These are phyloP conservation scores for Fusarium subglutinans DNA, from an alignment of 2,329 filamentous ascomycete genomes.

Conservation along the genomic window DNA sequence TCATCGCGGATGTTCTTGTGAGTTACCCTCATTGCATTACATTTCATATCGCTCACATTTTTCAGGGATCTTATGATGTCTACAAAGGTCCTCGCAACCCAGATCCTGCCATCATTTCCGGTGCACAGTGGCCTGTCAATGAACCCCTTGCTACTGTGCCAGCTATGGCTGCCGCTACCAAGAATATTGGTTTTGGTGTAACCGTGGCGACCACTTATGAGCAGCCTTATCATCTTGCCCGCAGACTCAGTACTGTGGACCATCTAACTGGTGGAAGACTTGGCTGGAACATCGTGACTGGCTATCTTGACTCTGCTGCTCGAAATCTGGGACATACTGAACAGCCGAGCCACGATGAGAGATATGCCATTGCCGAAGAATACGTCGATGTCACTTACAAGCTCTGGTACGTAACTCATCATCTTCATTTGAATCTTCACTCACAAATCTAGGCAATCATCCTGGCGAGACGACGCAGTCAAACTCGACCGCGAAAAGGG, in stretches of 20 bases:
- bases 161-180: slow-evolving; percentile 75
- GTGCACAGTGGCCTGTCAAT: slow-evolving; percentile 76
- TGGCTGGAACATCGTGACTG: slow-evolving; percentile 66
- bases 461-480: slow-evolving; percentile 74
- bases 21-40: neutral
- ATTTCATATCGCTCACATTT: neutral
- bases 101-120: slow-evolving; percentile 68
- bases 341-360: slow-evolving; percentile 70
- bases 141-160: slow-evolving; percentile 72
- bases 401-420: slow-evolving; percentile 55
- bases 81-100: slow-evolving; percentile 65
- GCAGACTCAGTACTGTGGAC: slow-evolving; percentile 72
- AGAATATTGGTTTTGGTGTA: slow-evolving; percentile 75
- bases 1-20: slow-evolving; percentile 72
- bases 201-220: slow-evolving; percentile 77
- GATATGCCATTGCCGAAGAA: slow-evolving; percentile 71
- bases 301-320: slow-evolving; percentile 76
- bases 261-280: slow-evolving; percentile 72
- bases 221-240: slow-evolving; percentile 73
- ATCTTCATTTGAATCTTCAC: rapidly evolving
- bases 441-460: slow-evolving; percentile 55
- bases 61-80: slow-evolving; percentile 71
- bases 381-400: slow-evolving; percentile 74
- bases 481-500: slow-evolving; percentile 65
- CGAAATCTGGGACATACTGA: slow-evolving; percentile 69